A percentile compares a stretch with the other conserved stretches of the same genome.
Evolutionary conservation across 257 asterid species (phyloP).

Genomic region (Anisodus acutangulus): DNA sequence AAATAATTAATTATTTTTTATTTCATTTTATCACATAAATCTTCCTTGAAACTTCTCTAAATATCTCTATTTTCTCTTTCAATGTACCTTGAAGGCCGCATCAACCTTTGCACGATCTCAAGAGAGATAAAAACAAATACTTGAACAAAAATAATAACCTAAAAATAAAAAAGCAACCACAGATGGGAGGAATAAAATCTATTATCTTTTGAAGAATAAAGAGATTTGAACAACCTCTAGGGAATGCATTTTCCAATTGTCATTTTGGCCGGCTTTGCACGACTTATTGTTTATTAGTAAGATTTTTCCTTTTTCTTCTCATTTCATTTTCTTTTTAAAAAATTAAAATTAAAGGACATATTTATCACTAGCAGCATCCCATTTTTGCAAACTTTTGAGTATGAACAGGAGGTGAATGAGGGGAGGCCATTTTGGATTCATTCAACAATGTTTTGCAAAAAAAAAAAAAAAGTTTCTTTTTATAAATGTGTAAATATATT

Average conservation of each 20-base stretch:
- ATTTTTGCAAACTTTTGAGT: background rate
- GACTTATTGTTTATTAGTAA: constrained; percentile 8
- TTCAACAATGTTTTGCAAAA: too few relatives aligned
- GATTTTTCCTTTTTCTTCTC: background rate
- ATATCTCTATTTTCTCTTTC: background rate
- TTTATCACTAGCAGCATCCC: background rate
- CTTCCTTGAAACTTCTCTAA: background rate
- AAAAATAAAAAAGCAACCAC: background rate
- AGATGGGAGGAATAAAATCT: background rate
- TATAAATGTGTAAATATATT: too few relatives aligned
- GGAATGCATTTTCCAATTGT: background rate
- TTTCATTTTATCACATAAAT: background rate
- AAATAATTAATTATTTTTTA: background rate
- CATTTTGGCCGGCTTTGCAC: constrained; percentile 26
- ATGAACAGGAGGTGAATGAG: background rate
- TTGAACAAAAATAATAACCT: background rate
- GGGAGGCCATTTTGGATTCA: background rate
- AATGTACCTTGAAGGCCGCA: background rate
- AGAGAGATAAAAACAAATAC: background rate
- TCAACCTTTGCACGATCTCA: constrained; percentile 29
- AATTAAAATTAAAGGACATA: background rate
- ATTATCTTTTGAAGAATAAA: background rate
- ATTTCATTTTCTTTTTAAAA: background rate
- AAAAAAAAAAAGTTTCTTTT: too few relatives aligned
- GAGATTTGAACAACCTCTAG: constrained; percentile 21